Percentiles rank a stretch among this genome's conserved stretches.
These are phyloP conservation scores for Fusarium avenaceum DNA, from an alignment of 2,329 filamentous ascomycete species.

Conservation along the genomic window DNA sequence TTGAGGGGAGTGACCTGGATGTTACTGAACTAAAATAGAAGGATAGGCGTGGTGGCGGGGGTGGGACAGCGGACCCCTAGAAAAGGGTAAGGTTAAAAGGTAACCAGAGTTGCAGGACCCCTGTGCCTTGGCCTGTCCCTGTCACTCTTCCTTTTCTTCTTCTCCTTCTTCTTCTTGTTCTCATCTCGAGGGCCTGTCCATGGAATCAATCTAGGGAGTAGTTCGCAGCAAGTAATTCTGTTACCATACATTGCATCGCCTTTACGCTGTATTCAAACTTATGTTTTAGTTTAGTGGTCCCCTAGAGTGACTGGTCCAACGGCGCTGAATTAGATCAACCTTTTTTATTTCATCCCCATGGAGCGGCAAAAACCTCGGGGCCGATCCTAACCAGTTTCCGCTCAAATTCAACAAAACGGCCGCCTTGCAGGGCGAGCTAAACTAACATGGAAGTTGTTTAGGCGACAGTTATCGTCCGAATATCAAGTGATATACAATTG, in stretches of 20 bases:
- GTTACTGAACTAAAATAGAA: conserved; percentile 41
- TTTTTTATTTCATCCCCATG: conserved; percentile 7
- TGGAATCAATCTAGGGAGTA: conserved; percentile 3
- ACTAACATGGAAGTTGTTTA: conserved; percentile 43
- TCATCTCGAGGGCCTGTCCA: neutral
- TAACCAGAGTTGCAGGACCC: conserved; percentile 19
- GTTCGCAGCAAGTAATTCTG: conserved; percentile 1
- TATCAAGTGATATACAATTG: conserved; percentile 17
- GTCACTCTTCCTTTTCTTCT: conserved; percentile 24
- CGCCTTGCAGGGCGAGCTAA: conserved; percentile 44
- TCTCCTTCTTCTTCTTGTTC: conserved; percentile 2
- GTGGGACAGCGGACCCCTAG: conserved; percentile 47
- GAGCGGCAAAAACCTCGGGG: conserved; percentile 1
- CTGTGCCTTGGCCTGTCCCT: conserved; percentile 35
- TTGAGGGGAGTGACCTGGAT: conserved; percentile 34
- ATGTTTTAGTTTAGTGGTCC: neutral
- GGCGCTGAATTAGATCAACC: conserved; percentile 16
- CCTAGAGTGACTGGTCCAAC: conserved; percentile 21
- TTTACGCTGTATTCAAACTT: conserved; percentile 2
- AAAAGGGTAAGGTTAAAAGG: conserved; percentile 18
- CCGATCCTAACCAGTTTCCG: conserved; percentile 29
- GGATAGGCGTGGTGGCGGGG: conserved; percentile 48
- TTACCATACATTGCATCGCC: neutral
- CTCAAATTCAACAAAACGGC: conserved; percentile 35
- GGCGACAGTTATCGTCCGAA: conserved; percentile 2